Conservation (phyloP, 768 basidiomycete species). For the Saitozyma sp. region DNA sequence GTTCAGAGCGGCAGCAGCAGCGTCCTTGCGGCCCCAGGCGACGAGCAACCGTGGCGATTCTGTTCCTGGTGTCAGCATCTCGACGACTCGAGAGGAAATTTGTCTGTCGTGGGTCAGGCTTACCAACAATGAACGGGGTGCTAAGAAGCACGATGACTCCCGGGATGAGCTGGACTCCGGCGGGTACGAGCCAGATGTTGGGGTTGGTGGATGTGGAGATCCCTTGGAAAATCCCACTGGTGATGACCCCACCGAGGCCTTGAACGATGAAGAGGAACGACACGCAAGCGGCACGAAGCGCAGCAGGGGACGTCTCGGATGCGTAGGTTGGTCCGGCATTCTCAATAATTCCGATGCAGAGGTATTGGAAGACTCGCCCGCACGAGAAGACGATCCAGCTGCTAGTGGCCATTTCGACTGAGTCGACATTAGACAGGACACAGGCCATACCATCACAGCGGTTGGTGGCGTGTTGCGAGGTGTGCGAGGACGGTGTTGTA, state of each 20-base stretch:
- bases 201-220: neutral
- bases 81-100: too few species aligned
- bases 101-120: neutral
- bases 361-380: neutral
- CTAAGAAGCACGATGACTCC: neutral
- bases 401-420: constrained; percentile 10
- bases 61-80: too few species aligned
- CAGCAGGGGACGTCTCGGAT: constrained; percentile 15
- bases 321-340: constrained; percentile 7
- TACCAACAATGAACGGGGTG: constrained; percentile 2
- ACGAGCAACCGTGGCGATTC: neutral
- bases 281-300: constrained; percentile 1
- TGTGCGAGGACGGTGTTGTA: neutral
- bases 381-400: constrained; percentile 17
- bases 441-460: neutral
- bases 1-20: neutral
- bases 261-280: too few species aligned
- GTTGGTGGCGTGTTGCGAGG: neutral
- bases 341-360: constrained; percentile 15
- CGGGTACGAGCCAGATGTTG: constrained; percentile 13
- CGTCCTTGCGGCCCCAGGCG: neutral
- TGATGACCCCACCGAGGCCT: neutral
- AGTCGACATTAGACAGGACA: neutral
- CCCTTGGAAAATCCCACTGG: neutral
- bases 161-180: constrained; percentile 7